A percentile compares a stretch with the other conserved stretches of the same genome.
Evolutionary conservation across 257 asterid species (phyloP).

Genomic region (Echium plantagineum): DNA sequence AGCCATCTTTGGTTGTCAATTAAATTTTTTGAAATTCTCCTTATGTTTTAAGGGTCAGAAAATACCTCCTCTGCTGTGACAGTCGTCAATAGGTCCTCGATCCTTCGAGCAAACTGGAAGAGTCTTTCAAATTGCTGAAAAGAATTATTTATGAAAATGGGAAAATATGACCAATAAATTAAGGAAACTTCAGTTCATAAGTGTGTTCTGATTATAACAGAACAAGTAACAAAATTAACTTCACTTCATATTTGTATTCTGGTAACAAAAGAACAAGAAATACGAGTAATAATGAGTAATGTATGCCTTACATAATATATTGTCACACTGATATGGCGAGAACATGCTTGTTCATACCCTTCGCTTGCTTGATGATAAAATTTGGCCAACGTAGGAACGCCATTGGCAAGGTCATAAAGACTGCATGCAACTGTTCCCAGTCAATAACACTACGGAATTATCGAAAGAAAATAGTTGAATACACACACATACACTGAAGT

Average conservation of each 20-base stretch:
- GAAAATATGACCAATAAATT: not conserved
- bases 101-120: slow-evolving; percentile 81
- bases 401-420: slow-evolving; percentile 92
- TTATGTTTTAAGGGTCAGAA: slow-evolving; percentile 2
- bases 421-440: slow-evolving; percentile 38
- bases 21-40: not conserved
- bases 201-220: not conserved
- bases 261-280: slow-evolving; percentile 5
- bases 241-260: slow-evolving; percentile 2
- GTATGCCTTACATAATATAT: slow-evolving; percentile 61
- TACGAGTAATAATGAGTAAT: slow-evolving; percentile 2
- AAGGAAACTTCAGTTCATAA: slow-evolving; percentile 6
- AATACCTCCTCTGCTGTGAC: slow-evolving; percentile 84
- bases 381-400: slow-evolving; percentile 85
- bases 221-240: slow-evolving; percentile 5
- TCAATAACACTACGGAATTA: slow-evolving; percentile 15
- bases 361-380: slow-evolving; percentile 99
- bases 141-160: not conserved
- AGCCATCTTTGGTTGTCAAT: not conserved
- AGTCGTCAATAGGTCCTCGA: slow-evolving; percentile 70
- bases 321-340: slow-evolving; percentile 70
- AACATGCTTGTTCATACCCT: slow-evolving; percentile 84
- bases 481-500: not conserved
- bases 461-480: not conserved
- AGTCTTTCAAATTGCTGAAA: slow-evolving; percentile 91